Conservation (phyloP, 306 rosid genomes). For the Calophaca sinica region DNA sequence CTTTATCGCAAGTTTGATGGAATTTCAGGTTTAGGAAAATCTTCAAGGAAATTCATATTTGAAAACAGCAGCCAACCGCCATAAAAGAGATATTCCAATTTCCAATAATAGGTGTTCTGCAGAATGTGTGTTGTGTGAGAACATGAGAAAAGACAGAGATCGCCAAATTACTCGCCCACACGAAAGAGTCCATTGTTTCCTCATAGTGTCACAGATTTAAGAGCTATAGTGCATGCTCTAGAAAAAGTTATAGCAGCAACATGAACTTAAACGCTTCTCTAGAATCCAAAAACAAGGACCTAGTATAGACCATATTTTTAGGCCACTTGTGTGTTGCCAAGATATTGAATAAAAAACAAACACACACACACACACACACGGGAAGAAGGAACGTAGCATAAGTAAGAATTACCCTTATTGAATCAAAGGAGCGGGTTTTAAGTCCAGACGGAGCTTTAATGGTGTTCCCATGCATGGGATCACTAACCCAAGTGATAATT, state of each 20-base stretch:
- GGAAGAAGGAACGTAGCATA: constrained; percentile 25
- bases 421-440: constrained; percentile 63
- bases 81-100: constrained; percentile 10
- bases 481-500: constrained; percentile 68
- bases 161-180: neutral
- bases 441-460: constrained; percentile 69
- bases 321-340: constrained; percentile 22
- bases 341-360: neutral
- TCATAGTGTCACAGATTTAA: neutral
- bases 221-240: constrained; percentile 20
- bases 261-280: neutral
- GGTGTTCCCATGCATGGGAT: constrained; percentile 70
- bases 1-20: neutral
- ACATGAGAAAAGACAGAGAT: constrained; percentile 6
- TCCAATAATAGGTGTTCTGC: constrained; percentile 32
- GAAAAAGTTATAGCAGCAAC: neutral
- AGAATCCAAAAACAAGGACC: constrained; percentile 18
- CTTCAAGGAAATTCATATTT: constrained; percentile 12
- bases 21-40: constrained; percentile 15
- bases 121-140: neutral
- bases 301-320: constrained; percentile 13
- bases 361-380: neutral
- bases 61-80: neutral
- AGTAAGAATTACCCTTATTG: constrained; percentile 57
- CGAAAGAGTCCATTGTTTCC: neutral